phyloP scores from a whole-genome alignment of 768 basidiomycete genomes.

The Exidia glandulosa region DNA sequence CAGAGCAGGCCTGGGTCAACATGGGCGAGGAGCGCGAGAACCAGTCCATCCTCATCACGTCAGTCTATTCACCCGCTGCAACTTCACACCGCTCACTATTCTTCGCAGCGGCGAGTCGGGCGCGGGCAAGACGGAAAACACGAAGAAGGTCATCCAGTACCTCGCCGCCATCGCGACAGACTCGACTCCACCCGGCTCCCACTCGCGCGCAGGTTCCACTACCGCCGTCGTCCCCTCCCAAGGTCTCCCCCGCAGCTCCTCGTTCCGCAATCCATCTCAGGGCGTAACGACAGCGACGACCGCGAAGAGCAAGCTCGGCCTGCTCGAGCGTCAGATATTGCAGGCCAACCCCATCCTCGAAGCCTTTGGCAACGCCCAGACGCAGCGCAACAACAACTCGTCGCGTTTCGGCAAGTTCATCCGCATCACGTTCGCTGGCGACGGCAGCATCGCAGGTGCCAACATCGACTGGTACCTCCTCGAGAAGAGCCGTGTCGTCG shows the following conservation, averaged over 20 bases:
- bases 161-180: conserved; percentile 93
- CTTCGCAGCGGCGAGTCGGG: conserved; percentile 84
- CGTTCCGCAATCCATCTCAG: conserved; percentile 38
- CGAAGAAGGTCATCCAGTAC: conserved; percentile 98
- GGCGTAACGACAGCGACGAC: conserved; percentile 23
- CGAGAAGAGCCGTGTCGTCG: conserved; percentile 93
- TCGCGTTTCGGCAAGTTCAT: conserved; percentile 99
- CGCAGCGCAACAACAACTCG: conserved; percentile 96
- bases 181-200: conserved; percentile 43
- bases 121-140: conserved; percentile 97
- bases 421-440: conserved; percentile 83
- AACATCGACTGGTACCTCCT: conserved; percentile 98
- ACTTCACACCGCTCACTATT: conserved; percentile 1
- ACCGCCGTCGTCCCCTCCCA: conserved; percentile 45
- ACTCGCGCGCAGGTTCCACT: conserved; percentile 43
- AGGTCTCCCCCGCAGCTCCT: conserved; percentile 59
- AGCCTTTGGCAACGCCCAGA: conserved; percentile 97
- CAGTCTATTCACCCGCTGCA: conserved; percentile 26
- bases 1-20: conserved; percentile 95
- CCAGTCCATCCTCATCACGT: conserved; percentile 98
- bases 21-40: conserved; percentile 97
- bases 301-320: conserved; percentile 67
- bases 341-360: conserved; percentile 97
- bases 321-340: conserved; percentile 90
- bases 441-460: conserved; percentile 92